These are phyloP conservation scores for Neurospora hispaniola DNA, from an alignment of 495 filamentous ascomycete species.

Conservation along the genomic window DNA sequence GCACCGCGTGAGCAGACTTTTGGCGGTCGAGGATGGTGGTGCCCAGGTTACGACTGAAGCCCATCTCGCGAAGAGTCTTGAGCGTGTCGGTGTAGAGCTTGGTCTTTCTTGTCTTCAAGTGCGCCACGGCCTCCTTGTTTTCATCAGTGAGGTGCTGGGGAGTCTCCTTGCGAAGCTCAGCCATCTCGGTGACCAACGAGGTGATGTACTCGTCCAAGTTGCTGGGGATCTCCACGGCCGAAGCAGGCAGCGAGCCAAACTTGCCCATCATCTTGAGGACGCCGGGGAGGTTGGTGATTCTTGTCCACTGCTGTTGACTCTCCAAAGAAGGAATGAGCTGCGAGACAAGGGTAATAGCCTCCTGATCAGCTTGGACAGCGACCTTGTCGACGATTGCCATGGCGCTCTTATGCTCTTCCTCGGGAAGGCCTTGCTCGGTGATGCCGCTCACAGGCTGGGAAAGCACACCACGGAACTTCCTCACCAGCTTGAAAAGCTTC, in stretches of 20 bases:
- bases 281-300: conserved; percentile 56
- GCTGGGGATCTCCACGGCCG: conserved; percentile 43
- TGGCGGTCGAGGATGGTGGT: conserved; percentile 60
- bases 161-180: conserved; percentile 67
- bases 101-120: conserved; percentile 85
- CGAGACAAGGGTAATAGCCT: conserved; percentile 42
- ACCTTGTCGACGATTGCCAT: not conserved
- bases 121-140: conserved; percentile 67
- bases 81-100: conserved; percentile 82
- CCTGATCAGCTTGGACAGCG: conserved; percentile 25
- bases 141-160: conserved; percentile 67
- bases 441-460: conserved; percentile 57
- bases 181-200: conserved; percentile 55
- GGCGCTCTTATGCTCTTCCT: conserved; percentile 20
- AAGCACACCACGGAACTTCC: conserved; percentile 72
- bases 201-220: conserved; percentile 57
- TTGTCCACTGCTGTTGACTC: conserved; percentile 42
- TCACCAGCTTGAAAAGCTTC: conserved; percentile 82
- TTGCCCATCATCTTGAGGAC: conserved; percentile 44
- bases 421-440: conserved; percentile 55
- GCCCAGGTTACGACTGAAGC: conserved; percentile 69
- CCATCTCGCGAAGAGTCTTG: conserved; percentile 74
- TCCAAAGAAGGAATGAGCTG: conserved; percentile 43
- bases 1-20: conserved; percentile 52
- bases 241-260: conserved; percentile 38